Base-by-base conservation (phyloP, 2,329 filamentous ascomycete genomes). In the Hirsutella thompsonii region DNA sequence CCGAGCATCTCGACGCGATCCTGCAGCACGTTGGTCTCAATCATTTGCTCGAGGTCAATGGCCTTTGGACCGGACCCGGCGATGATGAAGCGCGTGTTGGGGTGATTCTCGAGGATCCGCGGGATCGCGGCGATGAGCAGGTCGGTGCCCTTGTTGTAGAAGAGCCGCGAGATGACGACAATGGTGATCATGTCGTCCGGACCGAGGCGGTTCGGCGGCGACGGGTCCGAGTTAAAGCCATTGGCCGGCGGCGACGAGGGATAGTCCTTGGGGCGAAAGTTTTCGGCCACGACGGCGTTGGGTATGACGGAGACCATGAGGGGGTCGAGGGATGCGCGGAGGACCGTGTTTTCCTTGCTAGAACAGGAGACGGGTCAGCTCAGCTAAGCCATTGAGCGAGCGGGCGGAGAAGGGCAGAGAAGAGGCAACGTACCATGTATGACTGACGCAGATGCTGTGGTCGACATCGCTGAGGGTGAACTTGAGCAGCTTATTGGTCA, bases 61-160 rank as follows among this genome's bases (percentile, higher is more conserved):
- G 90, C 87, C 60, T 98, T 96, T 4, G 92, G 92, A 0, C 92
- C 92, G 0, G 86, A 93, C 3, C 93, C 93, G 21, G 87, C 92
- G 50, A 98, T 95, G 54, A 98, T 86, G 62, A 98, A 98, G 43
- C 88, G 84, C 1, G 94, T 92, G 57, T 96, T 93, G 1, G 87
- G 83, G 56, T 98, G 85, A 13, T 80, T 77, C 38, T 87, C 83
- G 21, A 96, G 74, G 40, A 98, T 94, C 37, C 89, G 81, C 1
- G 92, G 92, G 41, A 98, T 94, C 4, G 88, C 87, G 10, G 90
- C 92, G 20, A 94, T 94, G n/a, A 98, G 74, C 0, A 98, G 76
- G 58, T 98, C 93, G 1, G 87, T 96, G 44, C 92, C 92, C 60
- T 98, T 98, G 64, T 98, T 98, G 63, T 96, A 96, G 63, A 96